These are phyloP conservation scores for Heterobasidion annosum DNA, from an alignment of 1,284 basidiomycete species.

Conservation along the genomic window DNA sequence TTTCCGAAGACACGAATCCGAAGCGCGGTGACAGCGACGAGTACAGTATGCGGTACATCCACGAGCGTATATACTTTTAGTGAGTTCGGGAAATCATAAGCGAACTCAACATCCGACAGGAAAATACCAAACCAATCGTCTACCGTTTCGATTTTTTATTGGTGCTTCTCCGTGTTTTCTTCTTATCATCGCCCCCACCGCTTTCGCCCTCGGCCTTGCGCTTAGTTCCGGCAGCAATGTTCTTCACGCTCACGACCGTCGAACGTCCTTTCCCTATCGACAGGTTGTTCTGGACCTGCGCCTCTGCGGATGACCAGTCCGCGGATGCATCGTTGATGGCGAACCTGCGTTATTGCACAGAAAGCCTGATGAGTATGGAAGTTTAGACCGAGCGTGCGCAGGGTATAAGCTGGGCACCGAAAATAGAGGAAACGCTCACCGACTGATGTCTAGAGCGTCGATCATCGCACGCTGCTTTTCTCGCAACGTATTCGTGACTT, in stretches of 20 bases:
- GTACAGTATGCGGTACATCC: neutral
- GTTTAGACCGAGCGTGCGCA: neutral
- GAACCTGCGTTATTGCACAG: constrained; percentile 41
- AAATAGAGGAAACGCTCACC: constrained; percentile 32
- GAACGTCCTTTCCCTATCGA: constrained; percentile 36
- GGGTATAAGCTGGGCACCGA: neutral
- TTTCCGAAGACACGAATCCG: too few species aligned
- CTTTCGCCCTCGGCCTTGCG: constrained; percentile 40
- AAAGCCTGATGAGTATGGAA: constrained; percentile 15
- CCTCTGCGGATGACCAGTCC: constrained; percentile 71
- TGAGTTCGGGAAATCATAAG: neutral
- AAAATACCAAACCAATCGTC: neutral
- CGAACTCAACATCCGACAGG: too few species aligned
- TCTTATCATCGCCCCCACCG: constrained; percentile 29
- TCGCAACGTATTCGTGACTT: constrained; percentile 36
- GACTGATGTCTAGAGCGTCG: constrained; percentile 74
- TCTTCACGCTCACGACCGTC: constrained; percentile 74
- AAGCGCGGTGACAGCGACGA: neutral
- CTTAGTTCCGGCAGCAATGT: constrained; percentile 44
- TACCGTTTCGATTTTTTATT: constrained; percentile 49
- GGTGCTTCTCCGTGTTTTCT: constrained; percentile 39
- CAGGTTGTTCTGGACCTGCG: constrained; percentile 48
- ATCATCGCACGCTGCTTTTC: constrained; percentile 82
- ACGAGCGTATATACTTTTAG: neutral
- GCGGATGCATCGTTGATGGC: constrained; percentile 64